A percentile compares a stretch with the other conserved stretches of the same genome.
These are phyloP conservation scores for Paracoccidioides lutzii DNA, from an alignment of 2,329 filamentous ascomycete species.

Conservation along the genomic window DNA sequence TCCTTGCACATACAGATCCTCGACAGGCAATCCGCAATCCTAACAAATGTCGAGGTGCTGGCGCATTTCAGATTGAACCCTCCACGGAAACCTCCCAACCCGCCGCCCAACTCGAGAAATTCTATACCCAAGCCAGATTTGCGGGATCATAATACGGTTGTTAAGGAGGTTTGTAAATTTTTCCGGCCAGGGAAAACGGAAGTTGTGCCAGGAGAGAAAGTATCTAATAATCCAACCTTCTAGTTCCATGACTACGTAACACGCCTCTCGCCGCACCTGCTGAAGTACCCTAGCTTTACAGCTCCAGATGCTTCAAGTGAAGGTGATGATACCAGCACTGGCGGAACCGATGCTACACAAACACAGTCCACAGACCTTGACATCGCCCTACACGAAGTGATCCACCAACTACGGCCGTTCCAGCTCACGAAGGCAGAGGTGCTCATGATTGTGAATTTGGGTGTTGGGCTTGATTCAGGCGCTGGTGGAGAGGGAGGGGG, in stretches of 20 bases:
- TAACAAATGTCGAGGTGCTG: constrained; percentile 34
- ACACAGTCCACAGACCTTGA: constrained; percentile 24
- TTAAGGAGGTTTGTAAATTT: constrained; percentile 29
- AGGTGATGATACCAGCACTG: constrained; percentile 10
- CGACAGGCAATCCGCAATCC: constrained; percentile 32
- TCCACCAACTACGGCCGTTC: constrained; percentile 26
- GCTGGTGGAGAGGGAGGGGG: constrained; percentile 9
- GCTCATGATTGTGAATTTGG: constrained; percentile 34
- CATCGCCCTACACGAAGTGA: constrained; percentile 24
- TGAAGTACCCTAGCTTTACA: constrained; percentile 25
- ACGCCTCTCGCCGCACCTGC: constrained; percentile 28
- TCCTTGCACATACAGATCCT: constrained; percentile 21
- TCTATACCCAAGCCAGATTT: constrained; percentile 31
- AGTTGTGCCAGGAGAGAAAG: too few species aligned
- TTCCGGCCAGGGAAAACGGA: too few species aligned
- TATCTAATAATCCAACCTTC: not conserved
- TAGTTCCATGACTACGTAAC: constrained; percentile 32
- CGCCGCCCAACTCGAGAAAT: constrained; percentile 24
- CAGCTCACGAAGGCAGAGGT: constrained; percentile 36
- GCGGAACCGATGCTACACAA: constrained; percentile 4
- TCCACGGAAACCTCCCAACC: constrained; percentile 28
- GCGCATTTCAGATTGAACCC: constrained; percentile 30
- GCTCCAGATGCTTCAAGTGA: not conserved
- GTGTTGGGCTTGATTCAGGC: constrained; percentile 22
- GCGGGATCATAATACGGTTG: constrained; percentile 34